These are phyloP conservation scores for Camellia japonica DNA, from an alignment of 148 eudicot genomes.

Conservation along the genomic window DNA sequence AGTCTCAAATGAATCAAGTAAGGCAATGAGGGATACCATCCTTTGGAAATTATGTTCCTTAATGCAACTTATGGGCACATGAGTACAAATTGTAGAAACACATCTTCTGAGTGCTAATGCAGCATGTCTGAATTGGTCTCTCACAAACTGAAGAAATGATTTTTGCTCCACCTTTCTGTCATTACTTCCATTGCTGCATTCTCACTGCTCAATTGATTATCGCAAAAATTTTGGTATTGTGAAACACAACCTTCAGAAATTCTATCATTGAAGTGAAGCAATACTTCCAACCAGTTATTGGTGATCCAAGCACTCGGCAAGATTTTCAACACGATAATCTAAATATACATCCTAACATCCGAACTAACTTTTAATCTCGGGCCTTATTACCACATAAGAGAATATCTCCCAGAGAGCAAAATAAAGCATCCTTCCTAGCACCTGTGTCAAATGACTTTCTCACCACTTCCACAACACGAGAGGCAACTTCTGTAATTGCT, in stretches of 20 bases:
- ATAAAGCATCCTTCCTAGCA: constrained; percentile 5
- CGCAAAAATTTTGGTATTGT: constrained; percentile 18
- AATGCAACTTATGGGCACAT: constrained; percentile 35
- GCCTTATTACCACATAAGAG: constrained; percentile 41
- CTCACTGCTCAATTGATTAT: constrained; percentile 16
- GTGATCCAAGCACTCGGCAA: constrained; percentile 37
- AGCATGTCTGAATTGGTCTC: constrained; percentile 25
- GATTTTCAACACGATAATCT: constrained; percentile 40
- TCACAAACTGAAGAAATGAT: constrained; percentile 33
- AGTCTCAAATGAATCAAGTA: constrained; percentile 29
- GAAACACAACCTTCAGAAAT: constrained; percentile 43
- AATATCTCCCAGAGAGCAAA: constrained; percentile 31
- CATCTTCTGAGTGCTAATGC: constrained; percentile 34
- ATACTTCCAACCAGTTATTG: constrained; percentile 43
- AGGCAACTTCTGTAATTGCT: constrained; percentile 48
- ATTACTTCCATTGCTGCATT: neutral
- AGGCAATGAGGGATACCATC: constrained; percentile 13
- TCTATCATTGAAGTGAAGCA: constrained; percentile 32
- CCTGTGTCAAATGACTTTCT: constrained; percentile 20
- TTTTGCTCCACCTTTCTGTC: neutral
- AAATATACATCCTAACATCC: constrained; percentile 35
- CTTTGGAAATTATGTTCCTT: constrained; percentile 22
- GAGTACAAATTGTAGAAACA: constrained; percentile 29
- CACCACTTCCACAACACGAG: constrained; percentile 34
- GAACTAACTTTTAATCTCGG: constrained; percentile 24